Percentiles rank a stretch among this genome's conserved stretches.
These are phyloP conservation scores for Linum tenue DNA, from an alignment of 345 rosid species.

Conservation along the genomic window DNA sequence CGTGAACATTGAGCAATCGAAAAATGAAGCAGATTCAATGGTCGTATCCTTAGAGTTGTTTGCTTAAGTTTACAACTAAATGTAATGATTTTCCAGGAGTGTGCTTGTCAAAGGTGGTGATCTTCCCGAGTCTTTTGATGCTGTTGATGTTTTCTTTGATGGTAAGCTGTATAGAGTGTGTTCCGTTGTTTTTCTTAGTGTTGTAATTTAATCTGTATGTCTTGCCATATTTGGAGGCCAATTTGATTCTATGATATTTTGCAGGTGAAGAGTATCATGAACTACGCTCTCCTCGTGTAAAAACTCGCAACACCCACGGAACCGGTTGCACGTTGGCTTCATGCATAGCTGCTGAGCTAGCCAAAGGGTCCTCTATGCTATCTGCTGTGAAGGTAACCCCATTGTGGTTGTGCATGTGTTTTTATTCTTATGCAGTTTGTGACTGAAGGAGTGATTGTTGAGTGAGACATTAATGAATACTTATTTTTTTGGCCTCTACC, in stretches of 20 bases:
- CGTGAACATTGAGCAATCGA: conserved; percentile 9
- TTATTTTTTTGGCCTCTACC: too few relatives aligned
- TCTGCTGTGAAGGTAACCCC: conserved; percentile 65
- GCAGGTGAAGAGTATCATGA: conserved; percentile 60
- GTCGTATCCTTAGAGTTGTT: neutral
- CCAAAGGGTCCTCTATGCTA: conserved; percentile 75
- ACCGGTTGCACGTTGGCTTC: conserved; percentile 98
- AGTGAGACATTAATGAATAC: too few relatives aligned
- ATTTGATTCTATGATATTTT: conserved; percentile 3
- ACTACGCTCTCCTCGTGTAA: conserved; percentile 52
- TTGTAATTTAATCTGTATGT: neutral
- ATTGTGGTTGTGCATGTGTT: neutral
- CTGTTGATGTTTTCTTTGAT: conserved; percentile 74
- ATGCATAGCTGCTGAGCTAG: conserved; percentile 94
- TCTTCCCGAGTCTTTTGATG: conserved; percentile 73
- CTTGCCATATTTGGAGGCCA: neutral
- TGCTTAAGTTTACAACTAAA: conserved; percentile 6
- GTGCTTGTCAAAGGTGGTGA: conserved; percentile 97
- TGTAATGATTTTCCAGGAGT: conserved; percentile 35
- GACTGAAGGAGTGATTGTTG: too few relatives aligned
- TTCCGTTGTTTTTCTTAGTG: neutral
- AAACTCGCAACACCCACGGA: conserved; percentile 79
- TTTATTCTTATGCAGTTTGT: neutral
- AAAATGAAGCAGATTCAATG: neutral
- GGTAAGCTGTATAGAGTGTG: conserved; percentile 31